phyloP scores from a whole-genome alignment of 495 filamentous ascomycete species.

The Trypethelium eluteriae region DNA sequence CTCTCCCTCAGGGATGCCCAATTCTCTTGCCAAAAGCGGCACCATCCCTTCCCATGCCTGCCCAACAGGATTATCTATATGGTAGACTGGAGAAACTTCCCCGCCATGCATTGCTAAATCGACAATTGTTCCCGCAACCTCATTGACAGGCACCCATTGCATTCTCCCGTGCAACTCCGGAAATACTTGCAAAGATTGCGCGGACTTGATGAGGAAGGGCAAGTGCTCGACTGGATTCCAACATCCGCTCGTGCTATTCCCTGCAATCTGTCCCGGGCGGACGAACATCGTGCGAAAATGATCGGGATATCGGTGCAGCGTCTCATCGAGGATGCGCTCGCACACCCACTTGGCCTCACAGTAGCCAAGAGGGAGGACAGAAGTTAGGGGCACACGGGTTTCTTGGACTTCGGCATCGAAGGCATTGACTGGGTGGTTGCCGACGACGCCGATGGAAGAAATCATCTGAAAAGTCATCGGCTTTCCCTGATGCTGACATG shows the following conservation, averaged over 20 bases:
- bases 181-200: constrained; percentile 6
- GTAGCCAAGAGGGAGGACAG: constrained; percentile 43
- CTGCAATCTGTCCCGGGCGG: constrained; percentile 40
- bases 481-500: not conserved
- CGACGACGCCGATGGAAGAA: constrained; percentile 17
- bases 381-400: constrained; percentile 31
- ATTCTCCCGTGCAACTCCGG: constrained; percentile 11
- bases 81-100: constrained; percentile 8
- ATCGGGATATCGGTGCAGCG: constrained; percentile 39
- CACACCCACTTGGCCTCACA: constrained; percentile 46
- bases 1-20: not conserved
- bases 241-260: constrained; percentile 4
- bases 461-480: constrained; percentile 12
- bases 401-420: constrained; percentile 31
- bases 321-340: constrained; percentile 45
- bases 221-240: constrained; percentile 21
- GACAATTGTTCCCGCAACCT: not conserved
- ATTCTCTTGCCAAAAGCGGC: constrained; percentile 1
- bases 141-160: constrained; percentile 15
- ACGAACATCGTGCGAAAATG: constrained; percentile 41
- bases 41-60: constrained; percentile 17
- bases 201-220: constrained; percentile 12
- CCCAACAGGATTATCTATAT: constrained; percentile 18
- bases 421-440: not conserved
- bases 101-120: not conserved